These are phyloP conservation scores for Nepenthes mirabilis DNA, from an alignment of 148 eudicot species.

Conservation along the genomic window DNA sequence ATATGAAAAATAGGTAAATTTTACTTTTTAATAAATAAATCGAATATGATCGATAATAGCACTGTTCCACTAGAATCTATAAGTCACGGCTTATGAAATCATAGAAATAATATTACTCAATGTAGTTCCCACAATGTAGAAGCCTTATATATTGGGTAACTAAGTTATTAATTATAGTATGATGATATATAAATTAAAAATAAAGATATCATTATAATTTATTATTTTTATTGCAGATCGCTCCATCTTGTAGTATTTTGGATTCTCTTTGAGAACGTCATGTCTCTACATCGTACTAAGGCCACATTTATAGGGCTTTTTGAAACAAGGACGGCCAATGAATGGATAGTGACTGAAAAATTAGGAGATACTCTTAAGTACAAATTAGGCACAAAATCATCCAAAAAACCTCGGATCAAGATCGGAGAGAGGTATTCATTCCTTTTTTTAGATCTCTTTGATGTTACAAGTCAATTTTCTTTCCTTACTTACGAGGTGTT, in stretches of 20 bases:
- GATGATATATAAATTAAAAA: background rate
- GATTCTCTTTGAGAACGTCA: conserved; percentile 82
- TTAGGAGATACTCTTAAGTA: conserved; percentile 52
- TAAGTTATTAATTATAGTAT: no score
- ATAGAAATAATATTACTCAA: no score
- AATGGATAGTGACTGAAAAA: conserved; percentile 88
- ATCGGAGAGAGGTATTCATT: conserved; percentile 38
- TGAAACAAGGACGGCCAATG: conserved; percentile 61
- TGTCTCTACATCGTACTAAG: conserved; percentile 78
- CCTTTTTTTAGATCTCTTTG: no score
- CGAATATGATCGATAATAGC: no score
- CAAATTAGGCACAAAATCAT: conserved; percentile 20
- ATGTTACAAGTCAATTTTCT: no score
- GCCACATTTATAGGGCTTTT: conserved; percentile 72
- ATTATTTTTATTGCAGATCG: conserved; percentile 25
- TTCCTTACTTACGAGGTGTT: background rate
- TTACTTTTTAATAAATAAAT: no score
- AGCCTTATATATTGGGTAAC: no score
- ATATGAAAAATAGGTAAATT: no score
- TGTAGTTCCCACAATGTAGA: no score
- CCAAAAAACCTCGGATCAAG: conserved; percentile 24
- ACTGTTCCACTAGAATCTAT: no score
- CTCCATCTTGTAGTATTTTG: conserved; percentile 56
- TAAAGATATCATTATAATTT: background rate
- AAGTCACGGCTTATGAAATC: no score